Conservation (phyloP, 1,284 basidiomycete species). For the Hemileia vastatrix region DNA sequence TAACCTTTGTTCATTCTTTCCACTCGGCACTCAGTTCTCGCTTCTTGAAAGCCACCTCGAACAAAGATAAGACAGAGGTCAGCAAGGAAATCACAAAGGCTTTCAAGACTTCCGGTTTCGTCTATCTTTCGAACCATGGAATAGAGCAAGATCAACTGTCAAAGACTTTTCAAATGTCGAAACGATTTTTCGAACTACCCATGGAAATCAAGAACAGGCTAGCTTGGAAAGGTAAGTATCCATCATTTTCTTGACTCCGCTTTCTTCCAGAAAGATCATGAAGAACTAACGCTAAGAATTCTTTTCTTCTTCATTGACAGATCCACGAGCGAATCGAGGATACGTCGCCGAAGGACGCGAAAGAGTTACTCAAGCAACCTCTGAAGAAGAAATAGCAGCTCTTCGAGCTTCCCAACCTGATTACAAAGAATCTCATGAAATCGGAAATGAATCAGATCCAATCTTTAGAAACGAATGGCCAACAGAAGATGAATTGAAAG, state of each 20-base stretch:
- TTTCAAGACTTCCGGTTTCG: constrained; percentile 55
- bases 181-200: constrained; percentile 62
- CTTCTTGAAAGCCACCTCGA: constrained; percentile 52
- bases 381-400: constrained; percentile 58
- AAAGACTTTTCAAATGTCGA: constrained; percentile 58
- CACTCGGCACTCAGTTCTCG: constrained; percentile 42
- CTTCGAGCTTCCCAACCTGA: constrained; percentile 59
- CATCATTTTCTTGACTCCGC: background rate
- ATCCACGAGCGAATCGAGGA: constrained; percentile 70
- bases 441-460: constrained; percentile 59
- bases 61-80: constrained; percentile 54
- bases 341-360: constrained; percentile 70
- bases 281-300: background rate
- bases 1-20: no score
- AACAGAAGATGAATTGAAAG: constrained; percentile 54
- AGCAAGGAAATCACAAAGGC: constrained; percentile 63
- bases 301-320: constrained; percentile 31
- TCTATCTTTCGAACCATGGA: constrained; percentile 28
- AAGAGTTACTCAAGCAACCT: constrained; percentile 61
- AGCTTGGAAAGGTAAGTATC: constrained; percentile 53
- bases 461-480: constrained; percentile 61
- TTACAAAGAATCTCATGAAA: constrained; percentile 60
- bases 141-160: constrained; percentile 20
- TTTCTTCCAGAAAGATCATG: background rate
- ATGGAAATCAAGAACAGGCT: constrained; percentile 57